Percentiles rank a stretch among this genome's conserved stretches.
These are phyloP conservation scores for Beta vulgaris DNA, from an alignment of 148 eudicot species.

Conservation along the genomic window DNA sequence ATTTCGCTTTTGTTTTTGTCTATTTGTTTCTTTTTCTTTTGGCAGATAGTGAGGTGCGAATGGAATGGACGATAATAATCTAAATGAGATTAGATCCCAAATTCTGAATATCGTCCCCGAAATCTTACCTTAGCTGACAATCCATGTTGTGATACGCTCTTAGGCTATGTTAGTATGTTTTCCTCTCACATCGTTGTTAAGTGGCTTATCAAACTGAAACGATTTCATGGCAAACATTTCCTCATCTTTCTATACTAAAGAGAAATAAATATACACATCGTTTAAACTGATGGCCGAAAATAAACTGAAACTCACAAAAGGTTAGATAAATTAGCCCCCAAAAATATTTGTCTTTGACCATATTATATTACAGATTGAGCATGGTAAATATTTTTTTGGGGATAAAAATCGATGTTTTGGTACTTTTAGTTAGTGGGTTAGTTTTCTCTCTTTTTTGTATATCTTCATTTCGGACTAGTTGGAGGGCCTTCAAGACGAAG, in stretches of 20 bases:
- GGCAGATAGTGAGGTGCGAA: too few species aligned
- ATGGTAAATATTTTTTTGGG: background rate
- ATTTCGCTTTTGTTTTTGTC: too few species aligned
- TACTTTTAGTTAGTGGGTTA: background rate
- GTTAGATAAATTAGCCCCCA: background rate
- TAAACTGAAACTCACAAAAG: background rate
- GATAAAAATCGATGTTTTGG: background rate
- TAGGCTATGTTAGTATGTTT: too few species aligned
- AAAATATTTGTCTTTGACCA: background rate
- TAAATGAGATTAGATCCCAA: too few species aligned
- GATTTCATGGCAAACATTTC: background rate
- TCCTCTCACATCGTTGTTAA: too few species aligned
- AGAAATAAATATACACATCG: background rate
- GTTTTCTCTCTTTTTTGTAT: background rate
- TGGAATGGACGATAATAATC: too few species aligned
- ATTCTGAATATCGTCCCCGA: too few species aligned
- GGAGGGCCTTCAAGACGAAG: conserved; percentile 48
- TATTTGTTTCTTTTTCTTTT: too few species aligned
- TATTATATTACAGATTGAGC: background rate
- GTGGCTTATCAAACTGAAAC: background rate
- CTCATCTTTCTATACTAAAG: background rate
- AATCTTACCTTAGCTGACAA: too few species aligned
- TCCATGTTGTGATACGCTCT: too few species aligned
- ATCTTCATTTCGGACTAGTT: conserved; percentile 13
- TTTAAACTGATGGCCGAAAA: background rate